Evolutionary conservation across 1,284 basidiomycete genomes (phyloP), one percentile per base, ranked within the genome.

Genomic region (Mycena citricolor): DNA sequence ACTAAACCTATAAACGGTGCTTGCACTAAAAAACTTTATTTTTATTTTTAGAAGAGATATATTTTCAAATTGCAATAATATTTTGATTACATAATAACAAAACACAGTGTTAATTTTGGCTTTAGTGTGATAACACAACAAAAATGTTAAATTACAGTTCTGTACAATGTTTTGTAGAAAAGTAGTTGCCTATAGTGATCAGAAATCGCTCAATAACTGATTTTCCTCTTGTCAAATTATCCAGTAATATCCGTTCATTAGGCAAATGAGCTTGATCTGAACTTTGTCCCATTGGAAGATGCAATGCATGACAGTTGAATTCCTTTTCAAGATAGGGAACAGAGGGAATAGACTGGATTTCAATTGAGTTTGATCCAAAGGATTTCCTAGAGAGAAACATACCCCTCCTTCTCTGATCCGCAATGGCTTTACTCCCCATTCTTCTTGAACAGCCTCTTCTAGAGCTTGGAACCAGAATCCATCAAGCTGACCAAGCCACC

Each of bases 351-450:
- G 87, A 89, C 88, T 90, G 49, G 10, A 25, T 20, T 30, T 37
- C 25, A 22, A 5, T 16, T 32, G 26, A 3, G 41, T 36, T 33
- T 49, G 23, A 19, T 32, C 30, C 26, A 39, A 54, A 17, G 14
- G 28, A 26, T 38, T 28, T 28, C 35, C 32, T 25, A 45, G 13
- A 43, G 47, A 31, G 50, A 44, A 45, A 76, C 83, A 59, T 62
- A 90, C 89, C 21, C 95, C 95, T 58, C 95, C 95, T 71, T 99
- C 95, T 31, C 94, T 77, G 44, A 97, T 95, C 37, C 87, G 81
- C 52, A 97, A 68, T 3, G 94, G 94, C 49, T 83, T 77, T 20
- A 81, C 69, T 13, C 82, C 82, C 94, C 92, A 97, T 56, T 94
- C 90, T 34, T 90, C 83, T 47, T 77, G 71, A 0, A 97, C 81